Base-by-base conservation (phyloP, 1,139 yeast species). In the Candida buenavistaensis region DNA sequence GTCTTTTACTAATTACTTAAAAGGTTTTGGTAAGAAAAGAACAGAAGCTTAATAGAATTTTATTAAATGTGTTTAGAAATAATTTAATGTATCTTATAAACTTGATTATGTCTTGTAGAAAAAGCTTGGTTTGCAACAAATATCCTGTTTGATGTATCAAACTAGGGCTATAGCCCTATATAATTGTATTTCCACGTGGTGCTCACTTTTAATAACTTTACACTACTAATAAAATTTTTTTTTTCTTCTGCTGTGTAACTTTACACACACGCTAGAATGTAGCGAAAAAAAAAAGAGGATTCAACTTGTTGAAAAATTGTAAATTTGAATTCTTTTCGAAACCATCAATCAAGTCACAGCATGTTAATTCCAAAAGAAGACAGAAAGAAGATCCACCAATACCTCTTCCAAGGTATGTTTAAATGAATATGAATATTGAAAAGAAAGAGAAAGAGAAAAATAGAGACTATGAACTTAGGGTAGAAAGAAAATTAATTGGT, bases 311-410 rank as follows among this genome's bases (percentile, higher is more conserved):
- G 33, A 30, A 30, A 30, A 23, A 23, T 30, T 24, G 30, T 25
- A 23, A 26, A 13, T 26, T 31, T 26, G 23, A n/a, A 26, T 30
- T 30, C 33, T 30, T 30, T 30, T 30, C 23, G 28, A 13, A 30
- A 14, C 14, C 15, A 30, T 24, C 33, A 36, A 29, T 5, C 28
- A 25, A 33, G 32, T 29, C 35, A 22, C 33, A 41, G 32, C 69
- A 92, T 92, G 98, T 85, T 92, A 80, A 92, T 92, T 82, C 97
- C 98, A 78, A 90, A 87, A 80, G 95, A 87, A 78, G 97, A 92
- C 75, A 90, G 98, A 84, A 88, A 87, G 81, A 88, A 87, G 92
- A 92, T 92, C 75, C 96, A 88, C 94, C 87, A 84, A 75, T 84
- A 90, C 86, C 94, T 92, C 78, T 90, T 89, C 87, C 92, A 88